Evolutionary conservation across 805 yeast species (phyloP), one percentile per base, ranked within the genome.

Genomic region (Novakomyces olei): DNA sequence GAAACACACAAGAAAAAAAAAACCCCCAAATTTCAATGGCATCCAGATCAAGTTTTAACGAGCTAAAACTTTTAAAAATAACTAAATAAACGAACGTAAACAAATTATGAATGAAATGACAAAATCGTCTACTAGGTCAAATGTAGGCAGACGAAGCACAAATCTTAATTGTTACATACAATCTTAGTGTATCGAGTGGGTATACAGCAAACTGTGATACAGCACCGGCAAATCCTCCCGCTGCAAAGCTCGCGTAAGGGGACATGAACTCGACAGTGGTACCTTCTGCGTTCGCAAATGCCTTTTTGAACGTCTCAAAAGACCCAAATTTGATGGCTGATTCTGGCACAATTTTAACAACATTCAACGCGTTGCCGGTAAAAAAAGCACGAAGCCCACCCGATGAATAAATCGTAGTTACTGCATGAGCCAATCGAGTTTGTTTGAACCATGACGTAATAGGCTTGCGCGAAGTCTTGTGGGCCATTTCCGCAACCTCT

Each of bases 151-250:
- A n/a, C n/a, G n/a, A n/a, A n/a, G n/a, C n/a, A n/a, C n/a, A n/a
- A n/a, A n/a, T n/a, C n/a, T n/a, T n/a, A n/a, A n/a, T n/a, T n/a
- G n/a, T n/a, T n/a, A 24, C 41, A 15, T 28, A 38, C 41, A 78
- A 88, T 50, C 88, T 88, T 34, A 88, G 58, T 0, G 98, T 88
- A 54, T 88, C 98, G 9, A 88, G 72, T 5, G 98, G 98, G 50
- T 88, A 88, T 3, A 85, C 93, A 0, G 88, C 65, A 45, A 83
- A 69, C 52, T 88, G 98, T 1, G 95, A 76, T 17, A 72, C 68
- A 36, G 88, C 91, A 48, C 98, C 98, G 27, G 95, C 98, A 27
- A 88, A 49, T 31, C 98, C 98, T 54, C 98, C 98, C 16, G 94
- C 81, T 20, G 79, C 50, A 48, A 81, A 88, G 0, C 94, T 81